Conservation (phyloP, 2,329 filamentous ascomycete genomes). For the Domatiomyces globalis region DNA sequence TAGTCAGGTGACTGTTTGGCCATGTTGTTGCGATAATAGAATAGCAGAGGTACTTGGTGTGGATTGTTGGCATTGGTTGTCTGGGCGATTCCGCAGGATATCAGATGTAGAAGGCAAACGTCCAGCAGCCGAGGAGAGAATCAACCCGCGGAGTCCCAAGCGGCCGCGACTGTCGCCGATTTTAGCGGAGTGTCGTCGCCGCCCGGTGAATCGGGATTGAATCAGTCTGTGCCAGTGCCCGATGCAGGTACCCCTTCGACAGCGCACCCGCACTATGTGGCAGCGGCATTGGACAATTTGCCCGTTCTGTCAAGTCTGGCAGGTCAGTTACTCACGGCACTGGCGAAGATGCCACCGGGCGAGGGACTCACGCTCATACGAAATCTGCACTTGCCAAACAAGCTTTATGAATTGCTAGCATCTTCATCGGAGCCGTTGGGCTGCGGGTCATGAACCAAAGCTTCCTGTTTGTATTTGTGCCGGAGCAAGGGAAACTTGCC, state of each 20-base stretch:
- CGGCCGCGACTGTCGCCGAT: conserved; percentile 20
- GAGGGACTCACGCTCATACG: conserved; percentile 44
- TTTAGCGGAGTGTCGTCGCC: conserved; percentile 3
- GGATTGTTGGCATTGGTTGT: too few relatives aligned
- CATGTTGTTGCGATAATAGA: too few relatives aligned
- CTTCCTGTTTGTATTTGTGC: conserved; percentile 51
- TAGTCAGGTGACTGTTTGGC: too few relatives aligned
- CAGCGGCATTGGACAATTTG: conserved; percentile 31
- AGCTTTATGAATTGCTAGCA: conserved; percentile 49
- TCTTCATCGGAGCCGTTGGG: conserved; percentile 51
- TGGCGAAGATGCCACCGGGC: conserved; percentile 7
- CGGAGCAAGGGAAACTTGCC: conserved; percentile 42
- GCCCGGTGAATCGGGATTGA: background rate
- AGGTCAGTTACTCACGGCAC: conserved; percentile 13
- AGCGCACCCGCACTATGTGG: too few relatives aligned
- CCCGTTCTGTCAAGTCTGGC: conserved; percentile 49
- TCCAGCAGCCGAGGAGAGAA: conserved; percentile 1
- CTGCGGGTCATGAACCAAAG: conserved; percentile 50
- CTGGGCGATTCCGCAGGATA: too few relatives aligned
- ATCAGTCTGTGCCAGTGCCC: background rate
- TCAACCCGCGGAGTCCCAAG: conserved; percentile 14
- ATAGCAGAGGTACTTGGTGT: too few relatives aligned
- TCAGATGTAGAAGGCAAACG: background rate
- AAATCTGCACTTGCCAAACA: conserved; percentile 41
- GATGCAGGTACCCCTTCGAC: too few relatives aligned